Evolutionary conservation across 2,329 filamentous ascomycete genomes (phyloP).

Genomic region (Calonectria hongkongensis): DNA sequence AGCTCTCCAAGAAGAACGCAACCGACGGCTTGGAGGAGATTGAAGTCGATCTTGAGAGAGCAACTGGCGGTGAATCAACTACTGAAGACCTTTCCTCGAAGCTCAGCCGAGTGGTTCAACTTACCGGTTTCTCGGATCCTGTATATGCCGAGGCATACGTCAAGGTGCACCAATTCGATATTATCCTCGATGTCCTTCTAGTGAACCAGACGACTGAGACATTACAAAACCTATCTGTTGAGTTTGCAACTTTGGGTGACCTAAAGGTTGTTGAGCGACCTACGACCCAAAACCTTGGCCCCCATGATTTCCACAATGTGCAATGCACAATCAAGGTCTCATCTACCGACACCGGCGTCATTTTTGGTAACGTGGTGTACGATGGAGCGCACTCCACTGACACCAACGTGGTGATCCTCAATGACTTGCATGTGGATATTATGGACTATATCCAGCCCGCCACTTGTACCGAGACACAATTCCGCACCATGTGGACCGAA

Average conservation of each 20-base stretch:
- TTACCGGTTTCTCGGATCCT: conserved; percentile 98
- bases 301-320: conserved; percentile 98
- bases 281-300: conserved; percentile 95
- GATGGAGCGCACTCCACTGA: conserved; percentile 94
- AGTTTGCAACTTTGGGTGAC: conserved; percentile 98
- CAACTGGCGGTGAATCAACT: conserved; percentile 90
- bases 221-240: conserved; percentile 95
- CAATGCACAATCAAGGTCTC: conserved; percentile 99
- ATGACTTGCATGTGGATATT: conserved; percentile 98
- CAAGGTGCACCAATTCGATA: conserved; percentile 99
- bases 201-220: conserved; percentile 99
- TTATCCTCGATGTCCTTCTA: conserved; percentile 94
- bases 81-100: conserved; percentile 94
- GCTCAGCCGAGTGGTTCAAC: conserved; percentile 94
- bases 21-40: conserved; percentile 89
- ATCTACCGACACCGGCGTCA: conserved; percentile 97
- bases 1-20: conserved; percentile 93
- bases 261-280: conserved; percentile 98
- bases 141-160: conserved; percentile 99
- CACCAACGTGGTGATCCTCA: conserved; percentile 97
- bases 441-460: conserved; percentile 99
- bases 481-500: conserved; percentile 99
- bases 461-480: conserved; percentile 96
- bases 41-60: conserved; percentile 92
- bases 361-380: conserved; percentile 99